Evolutionary conservation across 441 rosid genomes (phyloP), one percentile per base, ranked within the genome.

Genomic region (Aquilaria agallochum): DNA sequence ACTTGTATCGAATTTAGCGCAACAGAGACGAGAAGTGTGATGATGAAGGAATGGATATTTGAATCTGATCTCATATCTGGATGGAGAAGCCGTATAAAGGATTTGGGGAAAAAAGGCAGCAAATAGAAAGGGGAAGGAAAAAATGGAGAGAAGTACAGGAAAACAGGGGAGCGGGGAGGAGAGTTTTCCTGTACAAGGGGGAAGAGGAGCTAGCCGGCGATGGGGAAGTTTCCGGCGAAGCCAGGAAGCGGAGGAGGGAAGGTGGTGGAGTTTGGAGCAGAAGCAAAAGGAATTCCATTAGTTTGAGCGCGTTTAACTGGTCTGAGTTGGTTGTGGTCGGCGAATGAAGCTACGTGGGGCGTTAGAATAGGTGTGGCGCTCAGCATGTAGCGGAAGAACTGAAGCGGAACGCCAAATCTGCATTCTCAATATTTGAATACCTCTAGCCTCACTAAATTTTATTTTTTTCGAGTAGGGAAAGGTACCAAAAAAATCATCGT

Each of bases 1-100:
- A 64, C 72, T 9, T 48, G 61, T 27, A 59, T 57, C 50, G 71
- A 42, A 59, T 64, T 57, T 8, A 74, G 47, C 45, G 58, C 49
- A 14, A 80, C n/a, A 32, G 55, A 72, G 51, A 82, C 55, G 53
- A 68, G 64, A 42, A 85, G 12, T 13, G 74, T 9, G 31, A 64
- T 66, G 64, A 70, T 58, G 33, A 76, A 31, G 42, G 7, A 8
- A 36, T 36, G 42, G 11, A 62, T 60, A 36, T 57, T 58, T 31
- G 58, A 62, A 49, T 64, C 67, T 71, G 59, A 59, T 58, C 60
- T 68, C 93, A 85, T 87, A 46, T 66, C 77, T 78, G 53, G 63
- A 58, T 60, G 46, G 1, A 5, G 31, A 51, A 59, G 44, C 13
- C 54, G 55, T 32, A 50, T 31, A 53, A 54, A 27, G 50, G 31